A percentile compares a stretch with the other conserved stretches of the same genome.
phyloP scores from a whole-genome alignment of 2,329 filamentous ascomycete species.

The Aspergillus caelatus region DNA sequence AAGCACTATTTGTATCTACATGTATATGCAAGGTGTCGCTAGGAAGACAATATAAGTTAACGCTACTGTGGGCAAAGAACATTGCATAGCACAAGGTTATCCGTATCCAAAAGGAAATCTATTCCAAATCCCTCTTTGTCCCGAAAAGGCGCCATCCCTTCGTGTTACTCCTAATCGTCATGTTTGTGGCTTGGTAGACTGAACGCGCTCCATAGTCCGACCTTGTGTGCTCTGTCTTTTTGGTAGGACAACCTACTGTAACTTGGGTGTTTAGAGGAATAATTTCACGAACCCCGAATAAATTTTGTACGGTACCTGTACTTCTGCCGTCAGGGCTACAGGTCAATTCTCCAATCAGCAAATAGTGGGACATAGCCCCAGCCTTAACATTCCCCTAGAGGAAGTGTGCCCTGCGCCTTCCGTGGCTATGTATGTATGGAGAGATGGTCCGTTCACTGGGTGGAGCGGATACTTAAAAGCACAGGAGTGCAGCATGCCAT shows the following conservation, averaged over 20 bases:
- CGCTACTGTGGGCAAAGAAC: neutral
- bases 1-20: neutral
- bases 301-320: neutral
- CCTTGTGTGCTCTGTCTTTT: neutral
- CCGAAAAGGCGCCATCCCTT: neutral
- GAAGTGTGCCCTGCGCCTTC: conserved; percentile 4
- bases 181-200: neutral
- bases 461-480: neutral
- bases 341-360: conserved; percentile 1
- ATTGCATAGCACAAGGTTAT: neutral
- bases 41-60: neutral
- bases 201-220: neutral
- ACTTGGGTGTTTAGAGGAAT: neutral
- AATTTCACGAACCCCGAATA: neutral
- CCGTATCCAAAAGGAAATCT: neutral
- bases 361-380: conserved; percentile 7
- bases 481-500: neutral
- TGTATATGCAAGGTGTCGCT: neutral
- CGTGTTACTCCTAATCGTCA: neutral
- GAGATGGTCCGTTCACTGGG: neutral
- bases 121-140: conserved; percentile 1
- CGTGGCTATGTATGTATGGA: neutral
- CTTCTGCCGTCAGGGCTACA: neutral
- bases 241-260: neutral
- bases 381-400: neutral